Conservation (phyloP, 2,329 filamentous ascomycete genomes). For the Shiraia sp. region DNA sequence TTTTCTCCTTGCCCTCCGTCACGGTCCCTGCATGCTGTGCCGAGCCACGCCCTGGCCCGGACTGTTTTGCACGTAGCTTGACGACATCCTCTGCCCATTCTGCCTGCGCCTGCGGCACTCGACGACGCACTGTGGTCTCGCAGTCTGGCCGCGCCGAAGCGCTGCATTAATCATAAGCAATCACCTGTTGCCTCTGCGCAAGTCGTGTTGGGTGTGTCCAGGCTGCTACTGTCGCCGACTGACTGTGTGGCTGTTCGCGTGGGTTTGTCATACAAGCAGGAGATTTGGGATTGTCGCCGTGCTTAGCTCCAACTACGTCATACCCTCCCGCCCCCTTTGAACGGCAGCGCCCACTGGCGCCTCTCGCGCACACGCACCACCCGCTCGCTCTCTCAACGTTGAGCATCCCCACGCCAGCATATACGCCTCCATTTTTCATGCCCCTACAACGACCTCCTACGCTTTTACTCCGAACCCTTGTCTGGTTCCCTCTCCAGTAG, state of each 20-base stretch:
- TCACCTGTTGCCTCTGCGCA: too few species aligned
- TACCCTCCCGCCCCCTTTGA: not conserved
- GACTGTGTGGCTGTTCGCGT: not conserved
- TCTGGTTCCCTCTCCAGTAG: conserved; percentile 16
- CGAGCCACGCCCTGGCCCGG: conserved; percentile 3
- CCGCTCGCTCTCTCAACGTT: conserved; percentile 3
- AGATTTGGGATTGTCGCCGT: not conserved
- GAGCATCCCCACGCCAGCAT: conserved; percentile 11
- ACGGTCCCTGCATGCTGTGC: conserved; percentile 6
- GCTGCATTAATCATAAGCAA: too few species aligned
- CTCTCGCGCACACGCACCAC: conserved; percentile 3
- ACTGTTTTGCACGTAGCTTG: too few species aligned
- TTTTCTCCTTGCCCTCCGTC: not conserved
- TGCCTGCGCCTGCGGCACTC: too few species aligned
- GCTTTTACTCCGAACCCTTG: conserved; percentile 7
- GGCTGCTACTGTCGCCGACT: not conserved
- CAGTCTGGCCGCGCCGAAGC: too few species aligned
- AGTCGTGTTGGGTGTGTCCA: not conserved
- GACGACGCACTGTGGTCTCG: too few species aligned
- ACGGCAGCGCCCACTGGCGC: conserved; percentile 3
- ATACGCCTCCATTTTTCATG: conserved; percentile 27
- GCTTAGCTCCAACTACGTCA: conserved; percentile 2
- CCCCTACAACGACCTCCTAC: conserved; percentile 24
- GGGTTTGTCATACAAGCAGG: conserved; percentile 3
- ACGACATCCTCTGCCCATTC: conserved; percentile 6